Conservation (phyloP, 208 protist species). For the Cochliopodium minus region DNA sequence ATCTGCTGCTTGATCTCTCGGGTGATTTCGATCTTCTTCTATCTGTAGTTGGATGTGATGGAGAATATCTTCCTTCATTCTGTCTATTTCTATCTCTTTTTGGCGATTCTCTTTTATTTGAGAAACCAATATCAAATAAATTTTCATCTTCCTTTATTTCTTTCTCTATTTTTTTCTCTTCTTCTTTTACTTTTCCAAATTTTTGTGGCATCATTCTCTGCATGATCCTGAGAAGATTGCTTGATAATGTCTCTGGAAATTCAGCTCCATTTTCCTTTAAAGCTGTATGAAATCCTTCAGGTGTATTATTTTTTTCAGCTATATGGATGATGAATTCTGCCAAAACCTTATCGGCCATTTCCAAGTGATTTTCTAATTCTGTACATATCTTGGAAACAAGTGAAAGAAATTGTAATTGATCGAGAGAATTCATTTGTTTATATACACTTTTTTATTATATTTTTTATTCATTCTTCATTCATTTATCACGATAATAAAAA, state of each 20-base stretch:
- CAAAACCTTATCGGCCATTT: background rate
- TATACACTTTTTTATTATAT: too few species aligned
- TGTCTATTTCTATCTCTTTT: background rate
- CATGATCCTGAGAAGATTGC: background rate
- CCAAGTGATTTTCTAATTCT: slow-evolving; percentile 60
- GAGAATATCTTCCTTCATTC: background rate
- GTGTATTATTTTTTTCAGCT: background rate
- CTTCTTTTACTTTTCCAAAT: background rate
- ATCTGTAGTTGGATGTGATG: too few species aligned
- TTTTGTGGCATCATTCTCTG: background rate
- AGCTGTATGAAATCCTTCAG: background rate
- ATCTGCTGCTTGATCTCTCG: background rate
- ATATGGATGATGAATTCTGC: slow-evolving; percentile 12
- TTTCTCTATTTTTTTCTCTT: background rate
- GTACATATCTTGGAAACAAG: slow-evolving; percentile 33
- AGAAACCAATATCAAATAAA: background rate
- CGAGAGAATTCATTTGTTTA: too few species aligned
- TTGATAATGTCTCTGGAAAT: background rate
- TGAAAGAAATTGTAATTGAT: background rate
- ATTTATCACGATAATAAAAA: too few species aligned
- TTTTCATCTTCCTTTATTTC: background rate
- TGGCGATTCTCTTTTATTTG: background rate
- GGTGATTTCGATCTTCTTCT: background rate
- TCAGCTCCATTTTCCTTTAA: slow-evolving; percentile 4
- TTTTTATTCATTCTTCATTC: too few species aligned